These are phyloP conservation scores for Lipomyces yamadae DNA, from an alignment of 805 yeast species.

Conservation along the genomic window DNA sequence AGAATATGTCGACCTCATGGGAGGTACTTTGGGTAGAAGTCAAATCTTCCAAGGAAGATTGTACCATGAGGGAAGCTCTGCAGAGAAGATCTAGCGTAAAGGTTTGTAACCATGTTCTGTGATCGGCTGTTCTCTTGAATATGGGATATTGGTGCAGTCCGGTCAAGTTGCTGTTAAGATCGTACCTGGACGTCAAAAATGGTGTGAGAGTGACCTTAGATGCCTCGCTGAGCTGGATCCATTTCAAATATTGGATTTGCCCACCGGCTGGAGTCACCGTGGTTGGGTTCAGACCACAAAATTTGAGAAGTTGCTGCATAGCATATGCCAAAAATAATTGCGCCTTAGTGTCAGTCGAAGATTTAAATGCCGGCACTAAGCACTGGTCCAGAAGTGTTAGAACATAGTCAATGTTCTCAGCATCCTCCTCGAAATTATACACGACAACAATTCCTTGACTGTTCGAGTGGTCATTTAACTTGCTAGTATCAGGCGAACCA, in stretches of 20 bases:
- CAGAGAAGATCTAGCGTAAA: slow-evolving; percentile 71
- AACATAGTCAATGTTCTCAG: slow-evolving; percentile 69
- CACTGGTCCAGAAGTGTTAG: slow-evolving; percentile 66
- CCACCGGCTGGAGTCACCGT: slow-evolving; percentile 6
- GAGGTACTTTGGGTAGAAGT: background rate
- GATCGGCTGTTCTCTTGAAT: slow-evolving; percentile 48
- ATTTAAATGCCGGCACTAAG: slow-evolving; percentile 85
- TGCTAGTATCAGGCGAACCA: slow-evolving; percentile 75
- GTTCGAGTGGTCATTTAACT: slow-evolving; percentile 53
- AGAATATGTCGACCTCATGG: slow-evolving; percentile 53
- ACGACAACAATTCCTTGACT: slow-evolving; percentile 56
- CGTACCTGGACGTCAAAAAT: slow-evolving; percentile 70
- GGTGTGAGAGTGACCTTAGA: slow-evolving; percentile 79
- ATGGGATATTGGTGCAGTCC: slow-evolving; percentile 65
- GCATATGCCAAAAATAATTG: slow-evolving; percentile 85
- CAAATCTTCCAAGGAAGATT: background rate
- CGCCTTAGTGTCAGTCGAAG: slow-evolving; percentile 82
- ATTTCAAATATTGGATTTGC: slow-evolving; percentile 45
- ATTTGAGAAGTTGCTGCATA: slow-evolving; percentile 81
- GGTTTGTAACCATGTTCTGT: slow-evolving; percentile 72
- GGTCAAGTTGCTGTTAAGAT: slow-evolving; percentile 44
- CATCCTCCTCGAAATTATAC: slow-evolving; percentile 63
- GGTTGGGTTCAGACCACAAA: slow-evolving; percentile 55
- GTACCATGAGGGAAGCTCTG: slow-evolving; percentile 45
- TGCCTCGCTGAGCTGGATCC: slow-evolving; percentile 67